A percentile compares a stretch with the other conserved stretches of the same genome.
Evolutionary conservation across 805 yeast genomes (phyloP).

Genomic region (Saitoella complicata): DNA sequence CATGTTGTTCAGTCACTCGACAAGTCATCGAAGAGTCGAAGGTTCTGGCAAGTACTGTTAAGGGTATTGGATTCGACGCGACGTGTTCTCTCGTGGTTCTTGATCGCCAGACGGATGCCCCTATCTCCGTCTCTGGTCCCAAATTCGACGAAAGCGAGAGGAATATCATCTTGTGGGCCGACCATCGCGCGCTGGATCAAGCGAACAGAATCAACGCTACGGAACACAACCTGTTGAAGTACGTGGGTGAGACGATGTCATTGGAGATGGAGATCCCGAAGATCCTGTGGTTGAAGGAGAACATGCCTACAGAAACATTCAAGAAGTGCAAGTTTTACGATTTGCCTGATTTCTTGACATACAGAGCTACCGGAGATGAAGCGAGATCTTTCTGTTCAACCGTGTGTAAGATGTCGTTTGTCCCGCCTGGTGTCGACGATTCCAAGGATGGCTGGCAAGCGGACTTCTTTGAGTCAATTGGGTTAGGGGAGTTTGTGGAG

Average conservation of each 20-base stretch:
- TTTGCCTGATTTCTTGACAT: slow-evolving; percentile 80
- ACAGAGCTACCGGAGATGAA: slow-evolving; percentile 75
- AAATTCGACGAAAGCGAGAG: slow-evolving; percentile 57
- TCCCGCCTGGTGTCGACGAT: slow-evolving; percentile 83
- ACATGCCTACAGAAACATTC: slow-evolving; percentile 51
- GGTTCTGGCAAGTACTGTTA: slow-evolving; percentile 47
- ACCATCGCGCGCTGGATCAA: slow-evolving; percentile 79
- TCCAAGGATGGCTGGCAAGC: slow-evolving; percentile 79
- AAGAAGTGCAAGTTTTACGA: slow-evolving; percentile 66
- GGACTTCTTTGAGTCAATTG: slow-evolving; percentile 54
- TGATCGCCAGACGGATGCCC: slow-evolving; percentile 44
- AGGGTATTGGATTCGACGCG: slow-evolving; percentile 92
- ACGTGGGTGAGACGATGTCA: slow-evolving; percentile 95
- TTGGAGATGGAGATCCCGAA: slow-evolving; percentile 97
- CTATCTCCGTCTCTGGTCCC: slow-evolving; percentile 68
- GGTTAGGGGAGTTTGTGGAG: slow-evolving; percentile 58
- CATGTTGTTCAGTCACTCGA: slow-evolving; percentile 67
- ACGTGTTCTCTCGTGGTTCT: slow-evolving; percentile 87
- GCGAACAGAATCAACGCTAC: slow-evolving; percentile 70
- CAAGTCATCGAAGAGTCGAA: slow-evolving; percentile 59
- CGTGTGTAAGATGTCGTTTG: slow-evolving; percentile 89
- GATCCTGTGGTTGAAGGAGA: slow-evolving; percentile 85
- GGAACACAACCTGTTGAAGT: slow-evolving; percentile 60
- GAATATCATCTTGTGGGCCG: slow-evolving; percentile 94
- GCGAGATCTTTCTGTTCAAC: slow-evolving; percentile 79